These are phyloP conservation scores for Cornus controversa DNA, from an alignment of 148 eudicot species.

Conservation along the genomic window DNA sequence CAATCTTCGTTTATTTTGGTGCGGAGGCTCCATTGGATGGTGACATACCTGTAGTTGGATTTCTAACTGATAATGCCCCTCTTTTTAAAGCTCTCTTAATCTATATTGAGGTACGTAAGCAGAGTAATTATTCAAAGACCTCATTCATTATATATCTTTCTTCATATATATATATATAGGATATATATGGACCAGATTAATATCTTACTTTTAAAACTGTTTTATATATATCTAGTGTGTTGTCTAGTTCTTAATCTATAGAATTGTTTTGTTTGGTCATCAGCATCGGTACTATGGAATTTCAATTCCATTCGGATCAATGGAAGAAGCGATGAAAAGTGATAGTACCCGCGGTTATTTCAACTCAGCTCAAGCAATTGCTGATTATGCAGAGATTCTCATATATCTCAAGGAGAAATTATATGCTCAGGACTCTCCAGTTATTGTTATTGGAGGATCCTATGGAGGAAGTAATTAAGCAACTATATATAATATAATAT, in stretches of 20 bases:
- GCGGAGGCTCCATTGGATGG: background rate
- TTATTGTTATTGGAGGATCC: background rate
- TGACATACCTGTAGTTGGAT: background rate
- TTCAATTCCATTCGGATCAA: background rate
- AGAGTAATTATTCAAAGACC: too few relatives aligned
- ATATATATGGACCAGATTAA: too few relatives aligned
- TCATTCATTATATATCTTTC: too few relatives aligned
- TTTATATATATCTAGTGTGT: too few relatives aligned
- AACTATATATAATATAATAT: too few relatives aligned
- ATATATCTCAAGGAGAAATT: background rate
- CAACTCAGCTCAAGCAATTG: background rate
- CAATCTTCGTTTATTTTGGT: slow-evolving; percentile 17
- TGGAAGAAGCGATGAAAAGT: background rate
- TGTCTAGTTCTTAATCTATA: too few relatives aligned
- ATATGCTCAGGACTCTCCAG: background rate
- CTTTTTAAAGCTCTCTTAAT: background rate
- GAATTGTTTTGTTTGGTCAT: background rate
- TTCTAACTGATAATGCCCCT: background rate
- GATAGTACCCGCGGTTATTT: background rate
- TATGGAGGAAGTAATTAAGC: background rate
- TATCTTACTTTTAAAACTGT: too few relatives aligned
- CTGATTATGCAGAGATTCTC: background rate
- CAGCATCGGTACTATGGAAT: background rate
- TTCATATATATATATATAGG: too few relatives aligned
- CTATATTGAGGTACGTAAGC: background rate